Base-by-base conservation (phyloP, 345 rosid genomes). In the Citrus unshiu region DNA sequence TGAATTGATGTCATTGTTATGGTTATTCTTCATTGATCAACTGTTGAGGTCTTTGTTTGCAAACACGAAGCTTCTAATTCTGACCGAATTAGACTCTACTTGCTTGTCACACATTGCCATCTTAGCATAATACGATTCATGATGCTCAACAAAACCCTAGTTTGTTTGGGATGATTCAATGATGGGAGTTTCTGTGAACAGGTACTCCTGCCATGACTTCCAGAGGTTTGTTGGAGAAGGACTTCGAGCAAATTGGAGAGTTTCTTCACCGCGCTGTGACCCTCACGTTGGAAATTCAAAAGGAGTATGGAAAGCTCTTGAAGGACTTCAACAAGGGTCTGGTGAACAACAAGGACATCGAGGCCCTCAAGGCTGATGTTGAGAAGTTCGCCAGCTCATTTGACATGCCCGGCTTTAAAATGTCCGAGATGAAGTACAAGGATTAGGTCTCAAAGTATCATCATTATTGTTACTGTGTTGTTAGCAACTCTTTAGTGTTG, bases 121-220 rank as follows among this genome's bases (percentile, higher is more conserved):
- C 2, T 62, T 4, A 29, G 14, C 1, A 0, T 63, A 63, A 63
- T 30, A 5, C 10, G 7, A 16, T 54, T 54, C 22, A 5, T 18
- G 58, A 4, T 54, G 58, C 22, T 18, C 22, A 54, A 13, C 29
- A 21, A 62, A 27, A 21, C 9, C 7, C 14, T 19, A 13, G 22
- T 64, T 24, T 13, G 19, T 32, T 59, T 32, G 39, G 35, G 40
- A 7, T 59, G 14, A 10, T 14, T 51, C 9, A 25, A 22, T 83
- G 51, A 76, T 13, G n/a, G 69, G 54, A 58, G 57, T 81, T 69
- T 74, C 5, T 80, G 76, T 49, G 69, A 61, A 73, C 81, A 96
- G 99, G 99, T 66, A 63, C 99, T 62, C 99, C 99, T 0, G 98
- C 99, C 51, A 96, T 96, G 99, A 96, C 99, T 24, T 96, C 99